Percentiles rank a stretch among this genome's conserved stretches.
These are phyloP conservation scores for Pseudocercospora vitis DNA, from an alignment of 2,329 filamentous ascomycete genomes.

Conservation along the genomic window DNA sequence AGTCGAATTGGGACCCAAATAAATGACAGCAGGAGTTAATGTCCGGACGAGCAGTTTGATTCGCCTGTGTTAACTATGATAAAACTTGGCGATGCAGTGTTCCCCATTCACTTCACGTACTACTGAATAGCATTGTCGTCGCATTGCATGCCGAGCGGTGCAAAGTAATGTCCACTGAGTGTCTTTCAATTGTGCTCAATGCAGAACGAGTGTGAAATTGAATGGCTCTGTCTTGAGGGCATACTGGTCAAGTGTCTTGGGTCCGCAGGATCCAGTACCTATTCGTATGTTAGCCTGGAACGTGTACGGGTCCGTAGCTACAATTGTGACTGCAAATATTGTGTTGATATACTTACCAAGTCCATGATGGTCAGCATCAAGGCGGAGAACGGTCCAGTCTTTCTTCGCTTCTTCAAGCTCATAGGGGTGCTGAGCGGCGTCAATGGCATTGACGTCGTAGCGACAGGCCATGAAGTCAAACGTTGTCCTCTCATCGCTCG, in stretches of 20 bases:
- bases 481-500: conserved; percentile 17
- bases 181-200: conserved; percentile 5
- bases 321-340: neutral
- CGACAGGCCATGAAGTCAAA: conserved; percentile 57
- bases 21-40: too few relatives aligned
- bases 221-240: conserved; percentile 40
- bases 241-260: conserved; percentile 48
- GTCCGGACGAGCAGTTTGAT: too few relatives aligned
- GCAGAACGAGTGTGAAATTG: conserved; percentile 36
- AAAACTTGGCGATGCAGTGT: too few relatives aligned
- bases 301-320: neutral
- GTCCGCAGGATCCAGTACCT: conserved; percentile 60
- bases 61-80: too few relatives aligned
- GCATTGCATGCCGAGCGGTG: neutral
- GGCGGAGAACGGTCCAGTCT: conserved; percentile 56
- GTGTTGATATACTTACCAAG: conserved; percentile 43
- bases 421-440: conserved; percentile 62
- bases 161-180: neutral
- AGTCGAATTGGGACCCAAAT: too few relatives aligned
- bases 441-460: conserved; percentile 55
- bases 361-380: conserved; percentile 64
- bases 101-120: too few relatives aligned
- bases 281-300: neutral
- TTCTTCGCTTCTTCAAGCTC: conserved; percentile 59
- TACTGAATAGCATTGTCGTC: neutral